Evolutionary conservation across 2,329 filamentous ascomycete species (phyloP).

Genomic region (Emmonsia crescens): DNA sequence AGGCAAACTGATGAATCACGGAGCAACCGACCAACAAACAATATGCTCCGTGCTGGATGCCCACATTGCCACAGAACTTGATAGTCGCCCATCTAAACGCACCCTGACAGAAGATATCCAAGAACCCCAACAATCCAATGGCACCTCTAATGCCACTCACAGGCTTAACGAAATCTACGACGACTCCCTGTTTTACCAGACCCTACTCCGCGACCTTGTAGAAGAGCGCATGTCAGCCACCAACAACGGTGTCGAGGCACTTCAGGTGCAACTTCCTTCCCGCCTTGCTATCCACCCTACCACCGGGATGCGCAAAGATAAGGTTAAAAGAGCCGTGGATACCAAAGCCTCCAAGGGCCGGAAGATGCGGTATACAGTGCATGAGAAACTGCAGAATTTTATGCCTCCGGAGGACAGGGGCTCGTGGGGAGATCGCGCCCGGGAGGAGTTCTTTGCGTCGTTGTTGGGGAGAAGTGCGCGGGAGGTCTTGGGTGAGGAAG

Average conservation of each 20-base stretch:
- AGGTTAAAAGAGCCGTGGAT: constrained; percentile 74
- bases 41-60: constrained; percentile 36
- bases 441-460: constrained; percentile 65
- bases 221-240: constrained; percentile 63
- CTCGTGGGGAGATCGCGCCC: constrained; percentile 67
- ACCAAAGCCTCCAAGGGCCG: constrained; percentile 90
- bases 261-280: constrained; percentile 27
- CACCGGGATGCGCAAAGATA: constrained; percentile 41
- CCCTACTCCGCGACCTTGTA: constrained; percentile 84
- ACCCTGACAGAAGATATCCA: constrained; percentile 6
- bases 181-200: constrained; percentile 88
- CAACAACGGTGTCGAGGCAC: constrained; percentile 33
- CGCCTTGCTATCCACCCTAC: constrained; percentile 29
- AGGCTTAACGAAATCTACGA: constrained; percentile 61
- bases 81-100: constrained; percentile 24
- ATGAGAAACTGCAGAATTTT: constrained; percentile 96
- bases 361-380: constrained; percentile 87
- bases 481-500: constrained; percentile 51
- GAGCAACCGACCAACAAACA: constrained; percentile 41
- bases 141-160: constrained; percentile 2
- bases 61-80: constrained; percentile 32
- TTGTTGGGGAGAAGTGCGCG: constrained; percentile 56
- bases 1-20: constrained; percentile 50
- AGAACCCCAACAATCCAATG: background rate
- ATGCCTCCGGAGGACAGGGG: constrained; percentile 84